Evolutionary conservation across 345 rosid genomes (phyloP), one percentile per base, ranked within the genome.

Genomic region (Dovyalis caffra): DNA sequence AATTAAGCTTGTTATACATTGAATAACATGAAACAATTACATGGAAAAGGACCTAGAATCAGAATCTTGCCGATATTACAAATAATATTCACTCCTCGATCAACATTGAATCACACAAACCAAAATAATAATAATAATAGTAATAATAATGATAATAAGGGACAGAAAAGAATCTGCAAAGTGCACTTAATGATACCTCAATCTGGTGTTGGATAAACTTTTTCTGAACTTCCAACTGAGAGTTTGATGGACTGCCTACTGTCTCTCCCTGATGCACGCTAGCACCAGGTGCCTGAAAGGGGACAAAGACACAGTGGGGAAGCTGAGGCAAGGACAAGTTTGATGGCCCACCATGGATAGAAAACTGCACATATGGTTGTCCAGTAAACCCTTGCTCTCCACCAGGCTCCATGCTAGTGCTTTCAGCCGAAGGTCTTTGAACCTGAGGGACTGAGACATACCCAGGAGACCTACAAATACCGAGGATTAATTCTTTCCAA

Each of bases 161-260:
- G 35, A 3, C 35, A 33, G 35, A 33, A 33, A 33, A 33, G 35
- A 33, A 33, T 33, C 53, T 47, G 53, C 16, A 0, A 29, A 62
- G 5, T 9, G 26, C 45, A 49, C 70, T 18, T 4, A 8, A 70
- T 23, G 31, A 40, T 81, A 92, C 97, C 97, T 94, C 88, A 71
- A 94, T 88, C 70, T 89, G 94, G 74, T 85, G 82, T 81, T 85
- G 83, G 1, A 92, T 82, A 78, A 75, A 51, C 78, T 74, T 91
- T 67, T 37, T 85, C 77, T 89, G 91, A 66, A 87, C 86, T 80
- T 88, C 94, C 81, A 83, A 25, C 72, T 84, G 82, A 58, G 84
- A 78, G 69, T 26, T 74, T 32, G 89, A 38, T 34, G 63, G 63
- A 58, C 57, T 63, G 29, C 56, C 66, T 33, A 25, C 53, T 57